Evolutionary conservation across 2,329 filamentous ascomycete species (phyloP).

Genomic region (Alternaria gansuensis): DNA sequence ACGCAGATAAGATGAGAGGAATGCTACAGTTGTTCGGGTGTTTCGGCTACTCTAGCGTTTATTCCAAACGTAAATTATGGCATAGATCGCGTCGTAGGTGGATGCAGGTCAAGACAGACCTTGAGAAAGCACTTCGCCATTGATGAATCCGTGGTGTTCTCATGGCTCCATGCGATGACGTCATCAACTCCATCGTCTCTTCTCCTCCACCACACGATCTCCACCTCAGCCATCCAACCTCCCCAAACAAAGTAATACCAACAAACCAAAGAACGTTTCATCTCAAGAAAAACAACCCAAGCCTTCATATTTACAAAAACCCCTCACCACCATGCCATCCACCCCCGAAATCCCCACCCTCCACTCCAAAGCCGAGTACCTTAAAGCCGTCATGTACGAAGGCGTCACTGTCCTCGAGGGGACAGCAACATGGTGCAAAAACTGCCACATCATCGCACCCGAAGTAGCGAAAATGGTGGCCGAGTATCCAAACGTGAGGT

Average conservation of each 20-base stretch:
- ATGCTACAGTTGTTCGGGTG: background rate
- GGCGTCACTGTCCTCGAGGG: slow-evolving; percentile 46
- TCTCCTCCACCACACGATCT: slow-evolving; percentile 1
- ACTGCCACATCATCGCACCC: slow-evolving; percentile 42
- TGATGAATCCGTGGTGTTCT: background rate
- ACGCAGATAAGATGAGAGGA: background rate
- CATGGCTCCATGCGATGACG: background rate
- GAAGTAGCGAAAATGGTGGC: slow-evolving; percentile 39
- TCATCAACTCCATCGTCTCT: background rate
- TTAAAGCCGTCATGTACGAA: slow-evolving; percentile 42
- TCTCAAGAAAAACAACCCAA: background rate
- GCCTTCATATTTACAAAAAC: no score
- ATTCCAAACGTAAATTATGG: background rate
- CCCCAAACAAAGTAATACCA: background rate
- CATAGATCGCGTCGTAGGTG: fast-evolving
- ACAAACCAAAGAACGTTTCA: background rate
- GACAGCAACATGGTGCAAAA: slow-evolving; percentile 43
- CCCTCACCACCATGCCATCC: background rate
- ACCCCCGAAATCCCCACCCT: slow-evolving; percentile 32
- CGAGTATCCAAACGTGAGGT: slow-evolving; percentile 38
- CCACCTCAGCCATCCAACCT: background rate
- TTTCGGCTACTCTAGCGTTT: slow-evolving; percentile 7
- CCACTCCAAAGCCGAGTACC: slow-evolving; percentile 40
- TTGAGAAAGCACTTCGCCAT: background rate
- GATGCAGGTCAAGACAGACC: background rate